Evolutionary conservation across 495 filamentous ascomycete species (phyloP), one percentile per base, ranked within the genome.

Genomic region (Lasiosphaeria ovina): DNA sequence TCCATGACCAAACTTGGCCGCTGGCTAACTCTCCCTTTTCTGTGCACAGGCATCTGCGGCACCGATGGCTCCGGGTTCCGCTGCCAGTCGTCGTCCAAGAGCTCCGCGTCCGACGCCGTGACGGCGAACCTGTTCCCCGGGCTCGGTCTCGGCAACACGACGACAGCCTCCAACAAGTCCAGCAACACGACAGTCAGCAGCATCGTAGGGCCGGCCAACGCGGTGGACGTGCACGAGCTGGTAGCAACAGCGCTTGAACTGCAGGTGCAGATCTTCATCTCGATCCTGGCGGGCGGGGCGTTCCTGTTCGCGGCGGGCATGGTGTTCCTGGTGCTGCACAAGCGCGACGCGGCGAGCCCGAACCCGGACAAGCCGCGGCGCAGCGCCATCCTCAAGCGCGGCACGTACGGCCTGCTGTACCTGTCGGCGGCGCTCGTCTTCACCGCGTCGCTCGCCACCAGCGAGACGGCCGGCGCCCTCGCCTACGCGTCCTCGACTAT

Each of bases 271-370:
- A 64, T 63, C 51, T 70, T 71, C 51, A 59, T 58, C 51, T 63
- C 63, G 1, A 54, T 66, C 16, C 62, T 71, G 1, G 66, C 66
- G 12, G 68, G 31, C n/a, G 63, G 58, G 0, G 54, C 54, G 10
- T 49, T 71, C 11, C 60, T 66, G 35, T 71, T 69, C 58, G 59
- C 49, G 61, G 62, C 69, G 77, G 85, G 71, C 31, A 14, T 70
- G 35, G 17, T 57, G 40, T 57, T 64, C 0, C 56, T 73, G 12
- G 14, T 66, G 6, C 32, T 71, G 32, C 31, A 51, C 16, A 63
- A 64, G 48, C 65, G 65, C 10, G 60, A 65, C 48, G 49, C 62
- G 38, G 54, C 58, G 3, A 59, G 62, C 10, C 33, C 62, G 6
- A 36, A 61, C 44, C 57, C 55, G 3, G 58, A 58, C 16, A 64